These are phyloP conservation scores for Prototheca stagnorum DNA, from an alignment of 163 green algal species.

Conservation along the genomic window DNA sequence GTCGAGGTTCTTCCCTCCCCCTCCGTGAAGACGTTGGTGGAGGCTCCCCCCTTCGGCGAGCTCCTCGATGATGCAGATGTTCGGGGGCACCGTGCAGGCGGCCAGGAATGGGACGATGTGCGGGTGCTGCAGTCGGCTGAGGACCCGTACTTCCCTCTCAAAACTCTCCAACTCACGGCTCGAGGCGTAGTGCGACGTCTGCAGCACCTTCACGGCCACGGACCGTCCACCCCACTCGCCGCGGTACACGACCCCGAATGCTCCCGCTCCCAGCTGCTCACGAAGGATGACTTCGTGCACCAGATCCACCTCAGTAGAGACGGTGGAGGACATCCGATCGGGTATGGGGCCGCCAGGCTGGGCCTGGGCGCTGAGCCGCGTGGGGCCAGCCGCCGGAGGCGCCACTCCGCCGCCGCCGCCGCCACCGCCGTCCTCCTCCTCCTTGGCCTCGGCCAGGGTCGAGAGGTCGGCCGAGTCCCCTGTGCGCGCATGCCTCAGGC, in stretches of 20 bases:
- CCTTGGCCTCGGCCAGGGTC: too few relatives aligned
- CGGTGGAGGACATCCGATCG: too few relatives aligned
- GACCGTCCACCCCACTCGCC: constrained; percentile 14
- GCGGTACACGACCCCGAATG: constrained; percentile 28
- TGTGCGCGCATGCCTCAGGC: too few relatives aligned
- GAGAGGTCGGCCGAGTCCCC: too few relatives aligned
- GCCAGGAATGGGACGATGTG: constrained; percentile 46
- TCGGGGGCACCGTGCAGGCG: constrained; percentile 16
- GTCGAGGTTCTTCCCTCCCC: too few relatives aligned
- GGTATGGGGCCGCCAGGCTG: too few relatives aligned
- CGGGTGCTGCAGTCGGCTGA: constrained; percentile 38
- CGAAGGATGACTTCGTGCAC: constrained; percentile 36
- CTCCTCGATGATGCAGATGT: constrained; percentile 39
- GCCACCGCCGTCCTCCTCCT: background rate
- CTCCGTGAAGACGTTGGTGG: constrained; percentile 34
- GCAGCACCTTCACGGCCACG: constrained; percentile 57
- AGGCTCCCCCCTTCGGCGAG: constrained; percentile 36
- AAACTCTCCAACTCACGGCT: constrained; percentile 17
- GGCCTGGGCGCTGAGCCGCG: too few relatives aligned
- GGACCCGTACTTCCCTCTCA: constrained; percentile 38
- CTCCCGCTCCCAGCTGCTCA: constrained; percentile 42
- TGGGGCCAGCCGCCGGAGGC: too few relatives aligned
- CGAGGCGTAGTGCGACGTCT: constrained; percentile 20
- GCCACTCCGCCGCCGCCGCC: too few relatives aligned
- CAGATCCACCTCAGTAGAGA: too few relatives aligned